Conservation (phyloP, 2,329 filamentous ascomycete species). For the Neodidymelliopsis sp. region DNA sequence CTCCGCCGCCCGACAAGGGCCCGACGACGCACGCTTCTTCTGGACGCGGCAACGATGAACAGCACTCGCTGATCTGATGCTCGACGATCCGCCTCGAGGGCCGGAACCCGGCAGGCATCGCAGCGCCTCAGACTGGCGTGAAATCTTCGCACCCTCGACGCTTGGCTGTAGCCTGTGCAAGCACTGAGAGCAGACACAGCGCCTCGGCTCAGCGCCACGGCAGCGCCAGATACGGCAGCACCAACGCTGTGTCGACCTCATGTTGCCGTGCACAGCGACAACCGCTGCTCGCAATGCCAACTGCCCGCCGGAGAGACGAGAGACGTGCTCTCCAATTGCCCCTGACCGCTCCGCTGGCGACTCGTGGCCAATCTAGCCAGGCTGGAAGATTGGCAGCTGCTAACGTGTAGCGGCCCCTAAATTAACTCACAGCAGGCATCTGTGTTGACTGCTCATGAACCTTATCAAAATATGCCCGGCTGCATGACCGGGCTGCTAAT, state of each 20-base stretch:
- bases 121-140: conserved; percentile 10
- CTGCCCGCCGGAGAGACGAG: neutral
- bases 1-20: conserved; percentile 22
- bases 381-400: conserved; percentile 26
- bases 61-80: conserved; percentile 22
- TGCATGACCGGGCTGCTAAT: conserved; percentile 14
- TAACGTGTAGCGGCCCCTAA: conserved; percentile 22
- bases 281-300: neutral
- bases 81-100: conserved; percentile 19
- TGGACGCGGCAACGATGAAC: conserved; percentile 25
- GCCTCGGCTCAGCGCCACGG: conserved; percentile 22
- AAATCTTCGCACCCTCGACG: conserved; percentile 2
- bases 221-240: conserved; percentile 10
- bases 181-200: too few relatives aligned
- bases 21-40: conserved; percentile 20
- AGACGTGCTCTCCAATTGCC: conserved; percentile 9
- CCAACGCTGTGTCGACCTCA: conserved; percentile 7
- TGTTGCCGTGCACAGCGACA: conserved; percentile 1
- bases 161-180: conserved; percentile 22
- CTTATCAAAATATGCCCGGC: conserved; percentile 16
- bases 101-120: conserved; percentile 24
- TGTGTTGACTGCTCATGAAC: conserved; percentile 21
- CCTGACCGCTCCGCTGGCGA: conserved; percentile 15
- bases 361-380: conserved; percentile 23
- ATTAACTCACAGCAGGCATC: conserved; percentile 28